A percentile compares a stretch with the other conserved stretches of the same genome.
Conservation (phyloP, 345 rosid genomes). For the Populus tremula region DNA sequence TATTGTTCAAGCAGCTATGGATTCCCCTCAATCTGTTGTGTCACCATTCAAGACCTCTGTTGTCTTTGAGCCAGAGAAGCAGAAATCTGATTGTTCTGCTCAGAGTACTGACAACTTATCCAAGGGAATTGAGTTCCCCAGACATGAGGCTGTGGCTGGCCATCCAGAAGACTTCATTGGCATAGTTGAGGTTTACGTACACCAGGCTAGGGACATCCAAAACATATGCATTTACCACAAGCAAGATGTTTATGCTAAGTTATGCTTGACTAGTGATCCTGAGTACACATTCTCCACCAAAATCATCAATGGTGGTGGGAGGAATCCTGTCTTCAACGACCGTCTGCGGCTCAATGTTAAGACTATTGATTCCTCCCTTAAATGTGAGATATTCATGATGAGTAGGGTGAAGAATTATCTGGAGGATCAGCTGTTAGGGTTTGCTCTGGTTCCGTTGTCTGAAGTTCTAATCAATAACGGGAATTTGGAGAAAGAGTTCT, state of each 20-base stretch:
- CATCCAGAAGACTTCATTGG: conserved; percentile 52
- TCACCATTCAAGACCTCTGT: conserved; percentile 68
- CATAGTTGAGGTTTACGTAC: conserved; percentile 65
- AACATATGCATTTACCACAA: conserved; percentile 99
- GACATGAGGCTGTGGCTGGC: conserved; percentile 33
- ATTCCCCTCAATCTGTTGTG: conserved; percentile 95
- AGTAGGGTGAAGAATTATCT: conserved; percentile 97
- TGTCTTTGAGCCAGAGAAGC: conserved; percentile 56
- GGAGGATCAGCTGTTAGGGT: conserved; percentile 92
- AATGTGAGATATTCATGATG: conserved; percentile 96
- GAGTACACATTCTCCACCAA: conserved; percentile 74
- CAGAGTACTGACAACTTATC: conserved; percentile 33
- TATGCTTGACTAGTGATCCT: conserved; percentile 84
- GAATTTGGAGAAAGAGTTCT: conserved; percentile 79
- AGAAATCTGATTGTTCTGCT: conserved; percentile 41
- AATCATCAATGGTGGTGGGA: conserved; percentile 96
- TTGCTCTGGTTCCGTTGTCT: conserved; percentile 85
- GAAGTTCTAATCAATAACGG: conserved; percentile 73
- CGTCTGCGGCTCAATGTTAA: conserved; percentile 61
- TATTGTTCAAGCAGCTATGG: conserved; percentile 44
- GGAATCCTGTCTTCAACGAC: conserved; percentile 92
- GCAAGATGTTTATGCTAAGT: conserved; percentile 98
- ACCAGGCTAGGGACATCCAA: conserved; percentile 95
- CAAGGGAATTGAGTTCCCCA: conserved; percentile 40
- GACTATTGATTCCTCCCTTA: conserved; percentile 69